phyloP scores from a whole-genome alignment of 2,329 filamentous ascomycete species.

The Calonectria henricotiae region DNA sequence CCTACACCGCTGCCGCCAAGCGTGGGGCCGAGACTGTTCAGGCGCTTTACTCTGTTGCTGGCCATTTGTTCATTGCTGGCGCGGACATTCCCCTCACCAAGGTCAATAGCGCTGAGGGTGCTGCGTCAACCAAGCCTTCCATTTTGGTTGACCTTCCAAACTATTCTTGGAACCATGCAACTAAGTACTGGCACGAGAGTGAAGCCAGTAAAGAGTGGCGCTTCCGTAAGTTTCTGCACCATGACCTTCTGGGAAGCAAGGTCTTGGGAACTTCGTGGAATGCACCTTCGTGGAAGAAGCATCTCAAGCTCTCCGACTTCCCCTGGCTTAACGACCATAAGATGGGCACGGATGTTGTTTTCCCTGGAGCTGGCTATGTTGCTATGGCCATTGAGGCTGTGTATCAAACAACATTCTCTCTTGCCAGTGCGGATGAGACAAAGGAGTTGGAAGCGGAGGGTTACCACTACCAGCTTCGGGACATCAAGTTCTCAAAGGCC shows the following conservation, averaged over 20 bases:
- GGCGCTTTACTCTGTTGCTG: constrained; percentile 23
- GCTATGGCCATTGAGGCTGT: constrained; percentile 61
- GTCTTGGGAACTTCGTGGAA: constrained; percentile 54
- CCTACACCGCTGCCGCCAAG: constrained; percentile 3
- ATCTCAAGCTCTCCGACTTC: constrained; percentile 58
- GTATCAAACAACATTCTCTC: constrained; percentile 49
- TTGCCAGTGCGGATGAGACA: constrained; percentile 8
- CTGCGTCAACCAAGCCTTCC: constrained; percentile 28
- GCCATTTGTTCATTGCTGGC: constrained; percentile 27
- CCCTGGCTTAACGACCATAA: constrained; percentile 63
- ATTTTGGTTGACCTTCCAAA: constrained; percentile 59
- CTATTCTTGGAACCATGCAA: constrained; percentile 65
- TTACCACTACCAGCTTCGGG: constrained; percentile 29
- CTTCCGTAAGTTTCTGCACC: constrained; percentile 57
- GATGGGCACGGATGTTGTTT: constrained; percentile 61
- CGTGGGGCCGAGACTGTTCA: constrained; percentile 3
- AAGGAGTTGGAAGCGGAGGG: constrained; percentile 1
- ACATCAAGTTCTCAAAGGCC: constrained; percentile 32
- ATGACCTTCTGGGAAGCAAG: constrained; percentile 62
- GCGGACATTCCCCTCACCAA: constrained; percentile 17
- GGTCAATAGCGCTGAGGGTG: constrained; percentile 21
- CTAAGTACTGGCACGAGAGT: constrained; percentile 63
- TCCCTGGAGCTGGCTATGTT: constrained; percentile 61
- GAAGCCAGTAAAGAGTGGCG: constrained; percentile 57
- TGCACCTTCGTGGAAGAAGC: constrained; percentile 59